Percentiles rank a stretch among this genome's conserved stretches.
phyloP scores from a whole-genome alignment of 2,329 filamentous ascomycete genomes.

The Zasmidium angulare region DNA sequence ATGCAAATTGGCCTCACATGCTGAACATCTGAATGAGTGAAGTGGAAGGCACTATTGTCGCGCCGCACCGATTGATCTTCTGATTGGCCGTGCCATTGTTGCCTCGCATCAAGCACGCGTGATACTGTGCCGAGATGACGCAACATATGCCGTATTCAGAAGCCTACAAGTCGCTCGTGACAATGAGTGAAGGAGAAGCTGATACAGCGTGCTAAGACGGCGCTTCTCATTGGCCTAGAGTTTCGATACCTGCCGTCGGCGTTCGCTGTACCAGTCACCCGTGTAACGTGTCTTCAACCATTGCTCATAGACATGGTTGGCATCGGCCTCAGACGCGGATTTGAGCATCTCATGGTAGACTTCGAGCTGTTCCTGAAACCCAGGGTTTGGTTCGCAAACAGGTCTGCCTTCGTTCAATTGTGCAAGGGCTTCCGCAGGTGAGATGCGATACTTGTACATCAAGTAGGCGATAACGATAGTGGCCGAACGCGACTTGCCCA shows the following conservation, averaged over 20 bases:
- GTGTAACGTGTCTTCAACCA: constrained; percentile 38
- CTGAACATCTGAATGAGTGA: background rate
- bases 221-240: constrained; percentile 14
- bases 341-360: constrained; percentile 77
- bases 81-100: background rate
- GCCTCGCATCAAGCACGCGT: background rate
- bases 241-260: constrained; percentile 17
- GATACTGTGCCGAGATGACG: background rate
- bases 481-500: constrained; percentile 91
- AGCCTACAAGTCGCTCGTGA: constrained; percentile 1
- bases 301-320: constrained; percentile 33
- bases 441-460: constrained; percentile 57
- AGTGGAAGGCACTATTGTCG: background rate
- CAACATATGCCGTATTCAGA: background rate
- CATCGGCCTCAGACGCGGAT: constrained; percentile 20
- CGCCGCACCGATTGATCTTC: background rate
- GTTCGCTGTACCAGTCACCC: constrained; percentile 39
- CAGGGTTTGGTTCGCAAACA: constrained; percentile 83
- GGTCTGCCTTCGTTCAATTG: constrained; percentile 69
- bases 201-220: background rate
- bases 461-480: constrained; percentile 81
- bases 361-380: constrained; percentile 84
- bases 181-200: background rate
- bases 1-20: background rate
- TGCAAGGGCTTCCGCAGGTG: constrained; percentile 63